phyloP scores from a whole-genome alignment of 306 rosid species.

The Lotus japonicus region DNA sequence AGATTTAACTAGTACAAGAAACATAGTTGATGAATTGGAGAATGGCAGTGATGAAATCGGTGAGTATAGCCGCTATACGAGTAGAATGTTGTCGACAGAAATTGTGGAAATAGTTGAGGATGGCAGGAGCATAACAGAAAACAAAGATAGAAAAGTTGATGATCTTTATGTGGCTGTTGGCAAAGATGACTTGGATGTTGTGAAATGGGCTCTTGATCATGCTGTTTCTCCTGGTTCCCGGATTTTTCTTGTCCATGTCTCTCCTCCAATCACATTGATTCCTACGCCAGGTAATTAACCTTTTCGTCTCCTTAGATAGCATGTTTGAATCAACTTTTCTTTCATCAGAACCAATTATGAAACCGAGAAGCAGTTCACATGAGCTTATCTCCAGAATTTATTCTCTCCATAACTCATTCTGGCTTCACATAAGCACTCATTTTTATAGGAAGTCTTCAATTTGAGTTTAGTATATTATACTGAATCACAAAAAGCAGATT shows the following conservation, averaged over 20 bases:
- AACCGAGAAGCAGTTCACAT: too few species aligned
- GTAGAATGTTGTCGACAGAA: constrained; percentile 41
- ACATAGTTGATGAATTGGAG: background rate
- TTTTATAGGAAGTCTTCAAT: background rate
- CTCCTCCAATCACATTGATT: constrained; percentile 54
- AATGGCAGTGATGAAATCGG: background rate
- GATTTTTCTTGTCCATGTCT: constrained; percentile 70
- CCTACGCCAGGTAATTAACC: constrained; percentile 63
- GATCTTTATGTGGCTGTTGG: constrained; percentile 81
- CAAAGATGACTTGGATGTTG: constrained; percentile 55
- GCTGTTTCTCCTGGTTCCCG: constrained; percentile 48
- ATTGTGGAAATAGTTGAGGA: constrained; percentile 59
- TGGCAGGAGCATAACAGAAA: constrained; percentile 26
- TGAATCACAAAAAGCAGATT: background rate
- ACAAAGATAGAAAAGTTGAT: constrained; percentile 22
- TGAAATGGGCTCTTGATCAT: constrained; percentile 73
- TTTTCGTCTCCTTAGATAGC: background rate
- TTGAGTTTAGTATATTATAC: background rate
- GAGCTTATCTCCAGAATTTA: too few species aligned
- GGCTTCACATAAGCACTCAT: too few species aligned
- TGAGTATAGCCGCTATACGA: background rate
- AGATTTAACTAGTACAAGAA: background rate
- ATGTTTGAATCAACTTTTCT: too few species aligned
- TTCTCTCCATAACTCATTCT: too few species aligned
- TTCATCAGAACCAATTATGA: too few species aligned